Evolutionary conservation across 2,329 filamentous ascomycete genomes (phyloP).

Genomic region (Didymellaceae sp.): DNA sequence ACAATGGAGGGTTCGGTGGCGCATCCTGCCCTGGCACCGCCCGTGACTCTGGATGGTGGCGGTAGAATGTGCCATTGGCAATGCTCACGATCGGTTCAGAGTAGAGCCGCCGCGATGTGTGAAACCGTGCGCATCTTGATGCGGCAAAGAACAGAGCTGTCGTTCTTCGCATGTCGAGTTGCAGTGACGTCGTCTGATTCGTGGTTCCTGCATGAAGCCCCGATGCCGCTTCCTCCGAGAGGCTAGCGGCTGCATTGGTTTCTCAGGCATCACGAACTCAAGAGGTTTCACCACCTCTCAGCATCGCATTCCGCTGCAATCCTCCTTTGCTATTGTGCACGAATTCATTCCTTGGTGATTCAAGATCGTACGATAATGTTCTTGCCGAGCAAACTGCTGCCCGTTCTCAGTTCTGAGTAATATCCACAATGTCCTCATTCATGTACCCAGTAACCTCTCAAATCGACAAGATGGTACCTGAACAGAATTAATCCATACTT

Average conservation of each 20-base stretch:
- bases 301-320: slow-evolving; percentile 4
- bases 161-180: slow-evolving; percentile 42
- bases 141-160: slow-evolving; percentile 36
- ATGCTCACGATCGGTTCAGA: slow-evolving; percentile 42
- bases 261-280: slow-evolving; percentile 12
- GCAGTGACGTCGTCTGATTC: slow-evolving; percentile 14
- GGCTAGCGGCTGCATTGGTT: background rate
- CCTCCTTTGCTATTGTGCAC: slow-evolving; percentile 1
- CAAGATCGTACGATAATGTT: background rate
- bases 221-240: slow-evolving; percentile 1
- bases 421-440: no score
- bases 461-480: background rate
- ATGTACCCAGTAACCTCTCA: background rate
- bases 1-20: slow-evolving; percentile 73
- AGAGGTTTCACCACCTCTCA: slow-evolving; percentile 14
- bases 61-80: slow-evolving; percentile 80
- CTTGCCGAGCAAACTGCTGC: background rate
- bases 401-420: no score
- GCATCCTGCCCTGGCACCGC: slow-evolving; percentile 49
- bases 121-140: slow-evolving; percentile 31
- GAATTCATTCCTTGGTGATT: background rate
- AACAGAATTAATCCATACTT: background rate
- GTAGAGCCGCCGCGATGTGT: slow-evolving; percentile 23
- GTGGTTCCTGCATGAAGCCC: slow-evolving; percentile 6
- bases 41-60: slow-evolving; percentile 65